A percentile compares a stretch with the other conserved stretches of the same genome.
Evolutionary conservation across 2,329 filamentous ascomycete genomes (phyloP).

Genomic region (Colletotrichum tropicicola): DNA sequence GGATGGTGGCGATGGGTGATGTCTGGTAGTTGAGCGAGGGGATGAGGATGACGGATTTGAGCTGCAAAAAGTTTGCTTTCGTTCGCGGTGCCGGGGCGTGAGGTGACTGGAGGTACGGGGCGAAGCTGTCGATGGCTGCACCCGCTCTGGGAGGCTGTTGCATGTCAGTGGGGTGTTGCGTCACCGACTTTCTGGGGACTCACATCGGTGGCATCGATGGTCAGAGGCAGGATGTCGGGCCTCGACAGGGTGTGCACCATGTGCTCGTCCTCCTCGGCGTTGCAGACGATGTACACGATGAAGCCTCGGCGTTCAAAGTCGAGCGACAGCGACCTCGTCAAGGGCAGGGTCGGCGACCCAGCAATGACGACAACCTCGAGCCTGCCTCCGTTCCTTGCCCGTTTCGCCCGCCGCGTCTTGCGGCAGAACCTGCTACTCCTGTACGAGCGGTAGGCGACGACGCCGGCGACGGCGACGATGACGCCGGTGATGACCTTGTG

Average conservation of each 20-base stretch:
- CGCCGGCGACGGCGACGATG: conserved; percentile 75
- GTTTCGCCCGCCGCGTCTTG: conserved; percentile 78
- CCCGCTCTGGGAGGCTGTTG: conserved; percentile 72
- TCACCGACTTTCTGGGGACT: conserved; percentile 40
- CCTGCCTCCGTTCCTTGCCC: conserved; percentile 83
- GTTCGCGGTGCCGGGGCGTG: conserved; percentile 81
- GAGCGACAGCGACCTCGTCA: conserved; percentile 83
- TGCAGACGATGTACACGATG: conserved; percentile 91
- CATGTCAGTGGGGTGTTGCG: conserved; percentile 8
- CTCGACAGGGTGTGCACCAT: conserved; percentile 80
- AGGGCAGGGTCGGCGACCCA: conserved; percentile 84
- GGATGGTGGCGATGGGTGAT: conserved; percentile 85
- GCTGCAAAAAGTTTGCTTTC: conserved; percentile 76
- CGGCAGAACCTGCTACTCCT: conserved; percentile 64
- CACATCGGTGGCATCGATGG: conserved; percentile 84
- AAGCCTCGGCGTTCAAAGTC: conserved; percentile 93
- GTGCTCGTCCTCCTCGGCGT: conserved; percentile 84
- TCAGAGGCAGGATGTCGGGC: conserved; percentile 82
- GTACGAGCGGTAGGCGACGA: conserved; percentile 64
- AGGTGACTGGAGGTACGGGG: conserved; percentile 74
- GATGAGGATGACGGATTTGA: conserved; percentile 85
- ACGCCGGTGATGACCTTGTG: conserved; percentile 80
- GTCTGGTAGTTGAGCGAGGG: conserved; percentile 83
- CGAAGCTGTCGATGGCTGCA: conserved; percentile 76
- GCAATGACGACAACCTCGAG: conserved; percentile 89